Conservation (phyloP, 2,329 filamentous ascomycete genomes). For the Ramularia endophylla region DNA sequence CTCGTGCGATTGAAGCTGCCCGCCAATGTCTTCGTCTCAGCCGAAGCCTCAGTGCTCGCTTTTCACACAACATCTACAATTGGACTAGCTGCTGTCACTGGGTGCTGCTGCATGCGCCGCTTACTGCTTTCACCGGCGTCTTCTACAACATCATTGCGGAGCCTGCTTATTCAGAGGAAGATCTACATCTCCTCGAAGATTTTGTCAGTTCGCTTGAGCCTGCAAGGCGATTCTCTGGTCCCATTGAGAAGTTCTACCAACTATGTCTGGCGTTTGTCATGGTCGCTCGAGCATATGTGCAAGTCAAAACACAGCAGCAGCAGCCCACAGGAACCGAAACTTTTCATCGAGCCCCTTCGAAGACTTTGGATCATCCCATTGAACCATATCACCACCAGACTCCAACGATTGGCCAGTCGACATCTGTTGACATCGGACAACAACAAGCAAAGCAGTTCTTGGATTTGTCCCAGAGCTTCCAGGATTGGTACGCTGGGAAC, state of each 20-base stretch:
- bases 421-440: too few relatives aligned
- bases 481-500: slow-evolving; percentile 2
- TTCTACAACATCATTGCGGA: not conserved
- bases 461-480: not conserved
- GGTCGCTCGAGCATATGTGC: not conserved
- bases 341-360: too few relatives aligned
- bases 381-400: too few relatives aligned
- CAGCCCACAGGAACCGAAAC: too few relatives aligned
- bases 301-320: not conserved
- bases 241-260: slow-evolving; percentile 3
- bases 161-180: not conserved
- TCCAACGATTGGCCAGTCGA: too few relatives aligned
- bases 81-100: not conserved
- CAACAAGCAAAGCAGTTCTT: too few relatives aligned
- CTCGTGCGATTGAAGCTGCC: not conserved
- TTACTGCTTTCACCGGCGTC: slow-evolving; percentile 1
- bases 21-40: not conserved
- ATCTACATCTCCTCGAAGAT: not conserved
- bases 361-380: too few relatives aligned
- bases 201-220: not conserved
- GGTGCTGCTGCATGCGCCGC: slow-evolving; percentile 1
- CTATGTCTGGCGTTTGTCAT: not conserved
- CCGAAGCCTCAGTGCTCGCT: not conserved
- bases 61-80: not conserved
- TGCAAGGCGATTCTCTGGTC: not conserved